phyloP scores from a whole-genome alignment of 371 early-diverging fungal genomes.

The Apophysomyces sp. region DNA sequence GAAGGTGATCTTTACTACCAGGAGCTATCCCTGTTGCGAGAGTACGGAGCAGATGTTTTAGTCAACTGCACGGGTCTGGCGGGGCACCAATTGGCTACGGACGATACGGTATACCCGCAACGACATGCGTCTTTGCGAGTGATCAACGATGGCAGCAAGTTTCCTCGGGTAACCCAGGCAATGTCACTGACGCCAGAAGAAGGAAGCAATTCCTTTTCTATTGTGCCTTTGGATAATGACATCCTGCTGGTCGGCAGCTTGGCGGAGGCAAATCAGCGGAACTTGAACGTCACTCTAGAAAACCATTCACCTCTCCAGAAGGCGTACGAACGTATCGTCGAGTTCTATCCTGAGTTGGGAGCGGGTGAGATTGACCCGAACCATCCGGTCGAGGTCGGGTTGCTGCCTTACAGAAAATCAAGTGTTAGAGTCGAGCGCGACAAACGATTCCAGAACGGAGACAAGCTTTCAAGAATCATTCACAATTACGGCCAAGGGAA shows the following conservation, averaged over 20 bases:
- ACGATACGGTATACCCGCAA: background rate
- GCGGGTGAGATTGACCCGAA: background rate
- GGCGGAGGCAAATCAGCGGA: constrained; percentile 1
- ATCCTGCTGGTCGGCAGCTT: background rate
- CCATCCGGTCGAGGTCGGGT: background rate
- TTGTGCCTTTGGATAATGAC: background rate
- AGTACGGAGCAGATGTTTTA: background rate
- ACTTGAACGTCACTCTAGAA: background rate
- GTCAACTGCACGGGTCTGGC: background rate
- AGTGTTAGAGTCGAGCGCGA: background rate
- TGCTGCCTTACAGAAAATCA: background rate
- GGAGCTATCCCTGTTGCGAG: background rate
- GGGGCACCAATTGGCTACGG: background rate
- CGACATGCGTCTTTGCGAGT: background rate
- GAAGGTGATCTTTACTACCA: background rate
- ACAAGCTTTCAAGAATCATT: background rate
- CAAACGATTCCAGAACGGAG: background rate
- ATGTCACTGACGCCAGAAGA: background rate
- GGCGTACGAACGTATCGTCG: background rate
- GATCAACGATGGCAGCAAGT: background rate
- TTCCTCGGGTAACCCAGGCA: background rate
- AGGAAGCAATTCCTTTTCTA: background rate
- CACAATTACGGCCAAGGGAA: background rate
- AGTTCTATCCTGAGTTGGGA: background rate
- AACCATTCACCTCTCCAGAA: background rate